Base-by-base conservation (phyloP, 2,329 filamentous ascomycete species). In the Epichloe gansuensis region DNA sequence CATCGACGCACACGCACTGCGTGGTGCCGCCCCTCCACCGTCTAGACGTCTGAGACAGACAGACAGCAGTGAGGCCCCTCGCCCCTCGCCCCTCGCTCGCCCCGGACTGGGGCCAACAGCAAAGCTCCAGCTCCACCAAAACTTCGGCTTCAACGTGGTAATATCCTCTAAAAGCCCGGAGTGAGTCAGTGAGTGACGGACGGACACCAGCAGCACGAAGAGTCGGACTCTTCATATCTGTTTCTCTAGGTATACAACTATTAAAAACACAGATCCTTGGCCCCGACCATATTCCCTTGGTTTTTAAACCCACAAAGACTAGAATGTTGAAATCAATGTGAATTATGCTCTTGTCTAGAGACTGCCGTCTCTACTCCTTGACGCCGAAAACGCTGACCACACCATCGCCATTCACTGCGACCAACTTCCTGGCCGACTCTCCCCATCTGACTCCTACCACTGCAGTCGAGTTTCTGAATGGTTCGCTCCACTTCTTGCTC, bases 401-500 rank as follows among this genome's bases (percentile, higher is more conserved):
- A 15, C 91, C 91, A 48, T 90, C 84, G 15, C 71, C 74, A 61
- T 86, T 87, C 56, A 95, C 75, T 17, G 84, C 77, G 49, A 95
- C 73, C 60, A 97, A 73, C 60, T 81, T 84, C 66, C 82, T 82
- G 11, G 85, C 91, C 48, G 80, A 76, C 25, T 77, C 71, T 7
- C 88, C 89, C 91, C 91, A 98, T 55, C 77, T 75, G 47, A 94
- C 75, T 21, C 84, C 81, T 34, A 84, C 79, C 0, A 85, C 84
- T 15, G 85, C 78, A 25, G 89, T 77, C 3, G 85, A 87, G 64
- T 80, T 88, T 61, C 85, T 79, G 58, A 96, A 74, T 9, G 87
- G 84, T 73, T 96, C 89, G 44, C 82, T 85, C 93, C 93, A 98
- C 53, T 78, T 76, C 78, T 95, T 98, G 55, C 81, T 77, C 50